phyloP scores from a whole-genome alignment of 257 asterid genomes.

The Euphrasia confusa region DNA sequence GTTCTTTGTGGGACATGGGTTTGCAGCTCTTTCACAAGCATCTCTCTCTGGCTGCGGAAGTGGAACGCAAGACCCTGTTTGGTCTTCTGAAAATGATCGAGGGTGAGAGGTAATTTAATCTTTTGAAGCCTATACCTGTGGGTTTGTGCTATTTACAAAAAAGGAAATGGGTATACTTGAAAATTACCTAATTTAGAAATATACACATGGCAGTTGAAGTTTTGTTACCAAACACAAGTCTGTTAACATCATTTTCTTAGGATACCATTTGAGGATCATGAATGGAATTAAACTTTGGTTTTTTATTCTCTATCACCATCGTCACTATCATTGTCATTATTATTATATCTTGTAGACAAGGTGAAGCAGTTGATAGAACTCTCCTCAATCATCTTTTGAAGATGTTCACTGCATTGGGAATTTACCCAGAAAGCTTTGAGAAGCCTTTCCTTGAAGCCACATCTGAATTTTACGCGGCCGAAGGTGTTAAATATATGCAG shows the following conservation, averaged over 20 bases:
- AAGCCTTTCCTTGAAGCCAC: constrained; percentile 92
- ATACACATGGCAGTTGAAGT: neutral
- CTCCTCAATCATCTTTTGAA: constrained; percentile 94
- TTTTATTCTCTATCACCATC: neutral
- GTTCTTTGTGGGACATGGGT: constrained; percentile 99
- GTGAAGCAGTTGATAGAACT: constrained; percentile 95
- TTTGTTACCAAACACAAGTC: constrained; percentile 5
- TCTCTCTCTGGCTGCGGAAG: constrained; percentile 86
- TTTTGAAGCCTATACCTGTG: too few relatives aligned
- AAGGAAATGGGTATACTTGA: too few relatives aligned
- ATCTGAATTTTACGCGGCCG: constrained; percentile 92
- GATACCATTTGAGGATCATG: constrained; percentile 7
- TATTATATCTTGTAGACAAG: constrained; percentile 48
- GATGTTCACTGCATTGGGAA: constrained; percentile 98
- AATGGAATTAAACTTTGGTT: neutral
- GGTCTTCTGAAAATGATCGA: constrained; percentile 92
- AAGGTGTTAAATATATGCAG: constrained; percentile 94
- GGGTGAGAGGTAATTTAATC: constrained; percentile 60
- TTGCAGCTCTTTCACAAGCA: constrained; percentile 93
- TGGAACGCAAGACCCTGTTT: constrained; percentile 83
- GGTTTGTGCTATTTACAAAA: too few relatives aligned
- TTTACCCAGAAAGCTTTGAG: constrained; percentile 92
- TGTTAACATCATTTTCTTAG: constrained; percentile 12
- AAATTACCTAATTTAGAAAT: neutral
- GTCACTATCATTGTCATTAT: neutral